phyloP scores from a whole-genome alignment of 2,329 filamentous ascomycete species.

The Diplodia corticola region DNA sequence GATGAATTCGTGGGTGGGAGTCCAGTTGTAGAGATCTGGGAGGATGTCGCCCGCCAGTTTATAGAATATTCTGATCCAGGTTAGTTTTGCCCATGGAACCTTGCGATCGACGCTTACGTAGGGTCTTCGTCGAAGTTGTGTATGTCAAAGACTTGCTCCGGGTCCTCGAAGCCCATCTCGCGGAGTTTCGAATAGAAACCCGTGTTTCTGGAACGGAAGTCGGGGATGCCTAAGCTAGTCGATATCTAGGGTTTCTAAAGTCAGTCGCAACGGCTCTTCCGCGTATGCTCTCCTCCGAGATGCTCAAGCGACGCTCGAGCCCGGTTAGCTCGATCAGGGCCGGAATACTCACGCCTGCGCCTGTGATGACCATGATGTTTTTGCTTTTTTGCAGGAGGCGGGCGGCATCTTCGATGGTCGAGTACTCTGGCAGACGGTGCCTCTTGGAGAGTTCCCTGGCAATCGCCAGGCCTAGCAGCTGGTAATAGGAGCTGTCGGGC shows the following conservation, averaged over 20 bases:
- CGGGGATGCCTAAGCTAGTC: constrained; percentile 92
- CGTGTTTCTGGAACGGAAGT: constrained; percentile 91
- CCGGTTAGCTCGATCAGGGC: constrained; percentile 37
- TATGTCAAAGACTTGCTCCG: constrained; percentile 95
- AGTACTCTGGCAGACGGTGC: constrained; percentile 75
- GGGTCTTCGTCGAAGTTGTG: constrained; percentile 83
- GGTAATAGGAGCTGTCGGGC: constrained; percentile 73
- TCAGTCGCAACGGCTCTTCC: constrained; percentile 30
- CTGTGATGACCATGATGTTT: constrained; percentile 92
- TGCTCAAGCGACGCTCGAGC: background rate
- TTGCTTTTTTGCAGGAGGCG: constrained; percentile 68
- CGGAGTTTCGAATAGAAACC: constrained; percentile 86
- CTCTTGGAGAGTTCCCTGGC: constrained; percentile 79
- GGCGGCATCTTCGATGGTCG: constrained; percentile 85
- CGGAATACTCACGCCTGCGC: constrained; percentile 62
- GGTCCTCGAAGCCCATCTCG: constrained; percentile 75
- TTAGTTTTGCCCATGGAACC: background rate
- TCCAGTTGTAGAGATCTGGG: constrained; percentile 75
- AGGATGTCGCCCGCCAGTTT: constrained; percentile 87
- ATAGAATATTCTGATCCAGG: constrained; percentile 68
- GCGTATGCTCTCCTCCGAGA: background rate
- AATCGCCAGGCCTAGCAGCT: constrained; percentile 73
- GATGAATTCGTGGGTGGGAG: constrained; percentile 94
- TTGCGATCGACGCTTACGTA: constrained; percentile 29
- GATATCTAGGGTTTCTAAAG: constrained; percentile 61